Percentiles rank a stretch among this genome's conserved stretches.
Evolutionary conservation across 78 protist genomes (phyloP).

Genomic region (Tieghemostelium lacteum): DNA sequence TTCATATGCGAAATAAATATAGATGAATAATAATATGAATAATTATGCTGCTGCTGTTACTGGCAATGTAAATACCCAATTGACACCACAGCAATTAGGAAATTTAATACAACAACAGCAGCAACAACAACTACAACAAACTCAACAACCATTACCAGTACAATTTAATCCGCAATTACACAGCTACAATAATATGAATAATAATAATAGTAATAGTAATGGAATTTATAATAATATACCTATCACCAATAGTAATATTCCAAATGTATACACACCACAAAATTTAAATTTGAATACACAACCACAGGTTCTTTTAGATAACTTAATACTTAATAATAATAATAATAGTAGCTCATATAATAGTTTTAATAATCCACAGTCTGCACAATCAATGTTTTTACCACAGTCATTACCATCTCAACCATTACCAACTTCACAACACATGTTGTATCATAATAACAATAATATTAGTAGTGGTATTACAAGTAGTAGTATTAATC

Average conservation of each 20-base stretch:
- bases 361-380: background rate
- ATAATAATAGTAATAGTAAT: background rate
- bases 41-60: background rate
- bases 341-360: background rate
- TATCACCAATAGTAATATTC: background rate
- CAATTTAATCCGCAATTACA: background rate
- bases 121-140: background rate
- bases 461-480: background rate
- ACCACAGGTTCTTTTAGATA: background rate
- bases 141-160: background rate
- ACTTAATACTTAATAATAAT: background rate
- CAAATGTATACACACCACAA: background rate
- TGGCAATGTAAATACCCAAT: background rate
- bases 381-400: background rate
- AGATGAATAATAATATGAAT: background rate
- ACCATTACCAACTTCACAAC: background rate
- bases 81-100: background rate
- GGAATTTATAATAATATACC: conserved; percentile 1
- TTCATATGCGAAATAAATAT: no score
- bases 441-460: background rate
- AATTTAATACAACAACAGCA: background rate
- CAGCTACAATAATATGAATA: no score
- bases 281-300: background rate
- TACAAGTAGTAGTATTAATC: background rate
- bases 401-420: background rate